A percentile compares a stretch with the other conserved stretches of the same genome.
These are phyloP conservation scores for Bipolaris sorokiniana DNA, from an alignment of 2,329 filamentous ascomycete species.

Conservation along the genomic window DNA sequence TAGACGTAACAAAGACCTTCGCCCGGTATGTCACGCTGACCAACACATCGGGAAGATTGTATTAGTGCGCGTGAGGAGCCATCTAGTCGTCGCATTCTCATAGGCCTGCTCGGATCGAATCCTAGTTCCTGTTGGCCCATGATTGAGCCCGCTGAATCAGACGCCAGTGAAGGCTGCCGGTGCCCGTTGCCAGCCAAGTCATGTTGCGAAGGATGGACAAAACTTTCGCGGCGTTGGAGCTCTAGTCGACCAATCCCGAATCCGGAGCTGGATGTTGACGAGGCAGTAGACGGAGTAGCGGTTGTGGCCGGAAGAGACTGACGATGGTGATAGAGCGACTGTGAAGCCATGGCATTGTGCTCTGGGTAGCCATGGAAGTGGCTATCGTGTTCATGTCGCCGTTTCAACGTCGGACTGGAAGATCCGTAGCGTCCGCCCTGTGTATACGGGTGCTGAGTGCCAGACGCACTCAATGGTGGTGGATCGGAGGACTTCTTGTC, in stretches of 20 bases:
- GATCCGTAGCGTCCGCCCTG: constrained; percentile 38
- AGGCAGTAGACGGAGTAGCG: constrained; percentile 32
- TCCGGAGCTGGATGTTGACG: constrained; percentile 32
- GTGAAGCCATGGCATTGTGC: constrained; percentile 37
- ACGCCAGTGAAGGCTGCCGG: constrained; percentile 34
- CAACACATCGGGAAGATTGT: constrained; percentile 45
- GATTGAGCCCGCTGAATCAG: constrained; percentile 27
- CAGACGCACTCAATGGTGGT: constrained; percentile 27
- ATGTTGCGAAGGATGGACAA: constrained; percentile 29
- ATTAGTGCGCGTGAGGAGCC: constrained; percentile 42
- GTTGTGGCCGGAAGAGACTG: constrained; percentile 26
- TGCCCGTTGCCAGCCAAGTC: constrained; percentile 29
- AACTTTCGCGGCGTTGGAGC: constrained; percentile 32
- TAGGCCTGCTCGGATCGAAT: constrained; percentile 33
- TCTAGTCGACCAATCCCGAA: constrained; percentile 30
- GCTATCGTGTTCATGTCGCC: constrained; percentile 44
- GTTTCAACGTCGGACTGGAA: constrained; percentile 44
- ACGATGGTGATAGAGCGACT: constrained; percentile 38
- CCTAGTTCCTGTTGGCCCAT: constrained; percentile 38
- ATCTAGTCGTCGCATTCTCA: constrained; percentile 43
- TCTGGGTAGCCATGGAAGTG: constrained; percentile 36
- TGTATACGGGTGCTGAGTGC: constrained; percentile 25
- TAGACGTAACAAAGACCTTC: constrained; percentile 86
- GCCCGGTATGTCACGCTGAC: constrained; percentile 67
- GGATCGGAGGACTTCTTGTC: constrained; percentile 40